Evolutionary conservation across 2,329 filamentous ascomycete genomes (phyloP), one percentile per base, ranked within the genome.

Genomic region (Botrytis porri): DNA sequence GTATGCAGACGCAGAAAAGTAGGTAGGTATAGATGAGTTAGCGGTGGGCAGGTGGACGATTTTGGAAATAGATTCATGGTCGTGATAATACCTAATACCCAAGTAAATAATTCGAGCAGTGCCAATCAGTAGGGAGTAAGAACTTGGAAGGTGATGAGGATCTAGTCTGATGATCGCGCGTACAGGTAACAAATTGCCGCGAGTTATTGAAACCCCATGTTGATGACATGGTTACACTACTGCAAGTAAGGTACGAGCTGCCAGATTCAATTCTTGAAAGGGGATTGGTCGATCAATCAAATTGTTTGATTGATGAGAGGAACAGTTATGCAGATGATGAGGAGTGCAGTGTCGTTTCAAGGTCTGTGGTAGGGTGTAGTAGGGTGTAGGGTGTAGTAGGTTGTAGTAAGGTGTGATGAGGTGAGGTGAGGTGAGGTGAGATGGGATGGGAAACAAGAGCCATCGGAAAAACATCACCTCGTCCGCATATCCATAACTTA

Each of bases 141-240:
- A 54, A 54, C 48, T 54, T 54, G 48, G 48, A 20, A 61, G 41
- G 63, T 37, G 18, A 25, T 20, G 39, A 62, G 14, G 12, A 62
- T 14, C 67, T 51, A 45, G 35, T 45, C 14, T 32, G 32, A n/a
- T 59, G 37, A 61, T 67, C 39, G 70, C 70, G 70, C 51, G 62
- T 72, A 45, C 35, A 66, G 39, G 48, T 66, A 71, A 57, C 35
- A 71, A 66, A 72, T 72, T 72, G 70, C 62, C 70, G 70, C 70
- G 70, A 48, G 62, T 43, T 16, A 51, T 48, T 37, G 37, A 29
- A 22, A 9, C 14, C 41, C 59, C 59, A 63, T 63, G 59, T 63
- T 39, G 32, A 41, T 22, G 25, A 41, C 16, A 29, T 41, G 51
- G 69, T 57, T 45, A 57, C 60, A 64, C 59, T 70, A 70, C 59